Evolutionary conservation across 306 rosid genomes (phyloP).

Genomic region (Gastrolobium bilobum): DNA sequence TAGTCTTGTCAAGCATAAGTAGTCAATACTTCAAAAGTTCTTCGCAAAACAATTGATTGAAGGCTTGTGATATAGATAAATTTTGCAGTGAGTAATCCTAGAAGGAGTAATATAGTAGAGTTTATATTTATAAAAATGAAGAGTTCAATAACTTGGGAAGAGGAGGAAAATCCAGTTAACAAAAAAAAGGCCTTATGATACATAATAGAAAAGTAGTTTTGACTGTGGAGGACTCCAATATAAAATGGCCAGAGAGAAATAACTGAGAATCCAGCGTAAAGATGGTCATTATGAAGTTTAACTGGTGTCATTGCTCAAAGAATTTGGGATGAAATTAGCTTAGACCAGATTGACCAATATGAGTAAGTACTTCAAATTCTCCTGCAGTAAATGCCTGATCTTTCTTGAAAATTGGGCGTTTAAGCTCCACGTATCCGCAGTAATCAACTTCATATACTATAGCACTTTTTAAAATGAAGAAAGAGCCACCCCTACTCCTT

Average conservation of each 20-base stretch:
- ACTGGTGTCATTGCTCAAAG: not conserved
- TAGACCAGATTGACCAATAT: conserved; percentile 58
- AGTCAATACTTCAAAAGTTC: conserved; percentile 3
- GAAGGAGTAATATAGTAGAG: not conserved
- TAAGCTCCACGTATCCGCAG: conserved; percentile 75
- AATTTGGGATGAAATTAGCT: conserved; percentile 31
- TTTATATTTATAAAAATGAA: not conserved
- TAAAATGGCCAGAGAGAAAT: conserved; percentile 14
- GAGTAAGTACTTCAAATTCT: conserved; percentile 66
- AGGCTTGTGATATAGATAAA: not conserved
- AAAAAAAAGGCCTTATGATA: too few relatives aligned
- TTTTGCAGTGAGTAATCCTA: conserved; percentile 3
- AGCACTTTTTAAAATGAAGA: conserved; percentile 57
- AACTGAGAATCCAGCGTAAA: not conserved
- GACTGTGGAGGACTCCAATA: conserved; percentile 20
- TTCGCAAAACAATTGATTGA: not conserved
- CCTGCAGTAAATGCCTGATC: conserved; percentile 60
- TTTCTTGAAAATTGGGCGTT: conserved; percentile 66
- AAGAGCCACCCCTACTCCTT: conserved; percentile 83
- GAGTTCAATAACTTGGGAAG: not conserved
- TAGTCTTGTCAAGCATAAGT: conserved; percentile 3
- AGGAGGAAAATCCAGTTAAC: not conserved
- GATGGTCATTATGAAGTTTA: conserved; percentile 8
- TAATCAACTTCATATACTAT: conserved; percentile 69
- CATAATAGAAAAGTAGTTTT: conserved; percentile 4